Base-by-base conservation (phyloP, 1,139 yeast species). In the Diutina pseudorugosa region DNA sequence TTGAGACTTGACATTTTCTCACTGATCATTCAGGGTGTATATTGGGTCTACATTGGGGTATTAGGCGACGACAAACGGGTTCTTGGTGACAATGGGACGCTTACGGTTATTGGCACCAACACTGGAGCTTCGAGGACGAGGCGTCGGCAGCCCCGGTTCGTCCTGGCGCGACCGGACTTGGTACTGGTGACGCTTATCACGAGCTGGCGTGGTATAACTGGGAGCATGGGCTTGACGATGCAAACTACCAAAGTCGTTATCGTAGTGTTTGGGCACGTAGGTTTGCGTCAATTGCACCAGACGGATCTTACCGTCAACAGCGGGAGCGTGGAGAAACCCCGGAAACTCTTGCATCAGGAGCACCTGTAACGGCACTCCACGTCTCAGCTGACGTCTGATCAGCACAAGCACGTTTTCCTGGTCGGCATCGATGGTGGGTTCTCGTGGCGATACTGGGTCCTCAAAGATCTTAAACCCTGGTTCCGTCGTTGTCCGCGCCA, bases 331-430 rank as follows among this genome's bases (percentile, higher is more conserved):
- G 3, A 45, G 14, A 18, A 6, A 45, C 14, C 49, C 49, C 1
- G 49, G 40, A 6, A 45, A 45, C 18, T 45, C 36, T 2, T 45
- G 16, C 1, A 27, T n/a, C 16, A 16, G 23, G 1, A 45, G 21
- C 8, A 7, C 20, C 5, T n/a, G 16, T 16, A 45, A 45, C 16
- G 49, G 49, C 11, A n/a, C 20, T 6, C 49, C 49, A 1, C 27
- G 27, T n/a, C 49, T 25, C 49, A 45, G 49, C 25, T 23, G 27
- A 5, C 27, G 27, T 8, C 49, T 12, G 12, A 45, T 45, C 19
- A 33, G 49, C 16, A 23, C 36, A n/a, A 45, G 40, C 20, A 45
- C 40, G 40, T 45, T 45, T 18, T 45, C 49, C 11, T 45, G 49
- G 19, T 27, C 49, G n/a, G 21, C 21, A 12, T 45, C 49, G 4